phyloP scores from a whole-genome alignment of 345 rosid species.

The Rhizophora apiculata region DNA sequence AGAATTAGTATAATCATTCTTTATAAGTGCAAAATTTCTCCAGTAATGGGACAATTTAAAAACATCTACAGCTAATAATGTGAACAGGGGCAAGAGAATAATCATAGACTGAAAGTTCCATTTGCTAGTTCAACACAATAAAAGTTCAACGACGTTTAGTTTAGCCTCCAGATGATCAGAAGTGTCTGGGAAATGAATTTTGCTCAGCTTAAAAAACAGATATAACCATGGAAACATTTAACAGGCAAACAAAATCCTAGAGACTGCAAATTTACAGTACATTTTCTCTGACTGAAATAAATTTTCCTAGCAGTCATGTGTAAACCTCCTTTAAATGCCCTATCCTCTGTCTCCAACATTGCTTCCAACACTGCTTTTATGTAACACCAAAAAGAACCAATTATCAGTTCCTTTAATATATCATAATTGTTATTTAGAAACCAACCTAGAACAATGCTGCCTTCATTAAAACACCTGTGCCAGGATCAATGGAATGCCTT shows the following conservation, averaged over 20 bases:
- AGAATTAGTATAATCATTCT: background rate
- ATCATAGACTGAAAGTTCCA: background rate
- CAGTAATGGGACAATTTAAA: background rate
- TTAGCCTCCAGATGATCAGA: too few species aligned
- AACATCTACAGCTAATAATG: background rate
- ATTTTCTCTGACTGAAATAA: background rate
- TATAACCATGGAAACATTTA: background rate
- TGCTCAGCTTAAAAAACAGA: too few species aligned
- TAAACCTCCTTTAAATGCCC: background rate
- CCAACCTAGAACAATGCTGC: too few species aligned
- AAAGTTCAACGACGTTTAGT: too few species aligned
- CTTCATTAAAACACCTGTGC: too few species aligned
- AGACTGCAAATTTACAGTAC: background rate
- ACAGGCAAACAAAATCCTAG: background rate
- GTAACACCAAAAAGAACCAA: too few species aligned
- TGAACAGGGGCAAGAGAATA: background rate
- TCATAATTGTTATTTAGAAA: too few species aligned
- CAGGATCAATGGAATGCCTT: too few species aligned
- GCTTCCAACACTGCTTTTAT: background rate
- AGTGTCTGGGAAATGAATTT: too few species aligned
- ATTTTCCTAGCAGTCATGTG: background rate
- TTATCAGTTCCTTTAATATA: too few species aligned
- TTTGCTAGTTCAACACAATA: too few species aligned
- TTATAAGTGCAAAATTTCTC: background rate
- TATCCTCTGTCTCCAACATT: background rate